Percentiles rank a stretch among this genome's conserved stretches.
Conservation (phyloP, 2,329 filamentous ascomycete genomes). For the Coniosporium tulheliwenetii region DNA sequence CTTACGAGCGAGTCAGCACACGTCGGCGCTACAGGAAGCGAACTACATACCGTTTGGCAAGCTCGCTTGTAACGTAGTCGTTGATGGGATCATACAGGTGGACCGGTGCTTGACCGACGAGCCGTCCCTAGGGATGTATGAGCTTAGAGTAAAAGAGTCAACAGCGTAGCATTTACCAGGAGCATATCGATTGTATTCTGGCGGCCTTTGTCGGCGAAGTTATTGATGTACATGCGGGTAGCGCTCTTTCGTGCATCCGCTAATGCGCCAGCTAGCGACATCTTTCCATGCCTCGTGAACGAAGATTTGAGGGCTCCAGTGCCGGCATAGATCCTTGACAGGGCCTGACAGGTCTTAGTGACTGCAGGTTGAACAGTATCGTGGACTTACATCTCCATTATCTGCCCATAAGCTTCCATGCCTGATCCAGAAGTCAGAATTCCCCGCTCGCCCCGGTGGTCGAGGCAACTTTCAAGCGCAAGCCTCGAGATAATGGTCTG, state of each 20-base stretch:
- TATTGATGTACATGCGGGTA: slow-evolving; percentile 90
- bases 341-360: slow-evolving; percentile 15
- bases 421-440: slow-evolving; percentile 75
- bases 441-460: slow-evolving; percentile 52
- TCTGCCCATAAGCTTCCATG: slow-evolving; percentile 95
- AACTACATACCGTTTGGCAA: slow-evolving; percentile 36
- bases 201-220: slow-evolving; percentile 82
- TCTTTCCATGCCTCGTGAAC: slow-evolving; percentile 86
- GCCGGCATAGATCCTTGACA: slow-evolving; percentile 92
- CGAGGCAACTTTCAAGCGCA: slow-evolving; percentile 73
- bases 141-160: neutral
- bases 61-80: slow-evolving; percentile 68
- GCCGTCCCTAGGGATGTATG: slow-evolving; percentile 38
- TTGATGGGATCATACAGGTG: slow-evolving; percentile 88
- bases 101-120: slow-evolving; percentile 72
- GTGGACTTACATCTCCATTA: slow-evolving; percentile 56
- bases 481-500: slow-evolving; percentile 93
- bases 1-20: slow-evolving; percentile 13
- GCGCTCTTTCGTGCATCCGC: slow-evolving; percentile 94
- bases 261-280: slow-evolving; percentile 83
- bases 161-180: slow-evolving; percentile 23
- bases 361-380: neutral
- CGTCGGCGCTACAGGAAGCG: neutral
- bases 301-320: slow-evolving; percentile 92
- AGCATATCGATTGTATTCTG: slow-evolving; percentile 94